Base-by-base conservation (phyloP, 768 basidiomycete genomes). In the Hericium coralloides region DNA sequence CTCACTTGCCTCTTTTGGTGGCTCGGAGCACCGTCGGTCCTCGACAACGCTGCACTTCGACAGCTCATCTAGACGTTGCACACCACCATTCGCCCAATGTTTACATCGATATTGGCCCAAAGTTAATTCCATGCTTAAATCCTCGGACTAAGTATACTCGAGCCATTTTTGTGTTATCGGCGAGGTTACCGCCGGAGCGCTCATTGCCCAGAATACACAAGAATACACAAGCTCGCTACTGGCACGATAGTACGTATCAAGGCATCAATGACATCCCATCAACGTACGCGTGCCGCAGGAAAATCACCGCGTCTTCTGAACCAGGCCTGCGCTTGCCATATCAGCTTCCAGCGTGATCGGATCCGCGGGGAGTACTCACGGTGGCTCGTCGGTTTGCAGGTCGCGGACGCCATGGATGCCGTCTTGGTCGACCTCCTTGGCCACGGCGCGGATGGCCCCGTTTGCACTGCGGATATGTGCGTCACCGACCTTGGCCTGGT, bases 351-450 rank as follows among this genome's bases (percentile, higher is more conserved):
- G 31, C 31, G 31, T 31, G 31, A 31, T 31, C 31, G 31, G 31
- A 7, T 31, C 31, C 31, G 31, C 10, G 5, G 31, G 7, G 31
- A 31, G 59, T 23, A 76, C 83, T 71, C 69, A 85, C 79, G 72
- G 69, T 55, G 77, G 76, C 50, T 77, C 72, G 48, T 75, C 76
- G 10, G 64, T 53, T 8, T 68, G 62, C 52, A 64, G 47, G 22
- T 69, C 68, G 5, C 60, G 73, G 63, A 67, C 66, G 10, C 69
- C 73, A 45, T 79, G 74, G 53, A 87, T 64, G 0, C 86, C 87
- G 60, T 85, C 77, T 55, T 71, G 72, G 58, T 87, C 86, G 22
- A 88, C 79, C 39, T 84, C 80, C 58, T 72, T 69, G 36, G 79
- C 75, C n/a, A 89, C 76, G 7, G 76, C 65, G n/a, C 73, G 74